Evolutionary conservation across 2,329 filamentous ascomycete genomes (phyloP), one percentile per base, ranked within the genome.

Genomic region (Claviceps pazoutovae): DNA sequence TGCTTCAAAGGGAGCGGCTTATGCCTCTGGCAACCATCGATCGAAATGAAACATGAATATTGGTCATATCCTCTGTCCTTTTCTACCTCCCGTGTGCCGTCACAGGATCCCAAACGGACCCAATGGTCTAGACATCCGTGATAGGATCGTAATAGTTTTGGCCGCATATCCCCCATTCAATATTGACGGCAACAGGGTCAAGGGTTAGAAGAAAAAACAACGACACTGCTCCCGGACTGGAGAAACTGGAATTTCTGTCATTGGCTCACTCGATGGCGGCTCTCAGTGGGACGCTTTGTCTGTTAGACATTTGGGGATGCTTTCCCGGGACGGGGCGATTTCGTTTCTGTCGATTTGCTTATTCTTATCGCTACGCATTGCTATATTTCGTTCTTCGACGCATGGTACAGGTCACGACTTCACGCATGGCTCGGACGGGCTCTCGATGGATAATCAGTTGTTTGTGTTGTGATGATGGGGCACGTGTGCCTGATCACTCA

Each of bases 1-100:
- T 76, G 81, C 83, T 78, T 84, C 83, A 64, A 86, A 84, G 74
- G 81, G 80, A 75, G 76, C 72, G 73, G 74, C 64, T 64, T 61
- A 68, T 61, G 65, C 66, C 66, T 66, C 66, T 59, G 66, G 66
- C 64, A 65, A 57, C 60, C 65, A 67, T 59, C 65, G 65, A 58
- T 63, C 66, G 45, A 59, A 60, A 51, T 63, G 58, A 67, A 60
- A 60, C 60, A 57, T 62, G 59, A 58, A 49, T 17, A 43, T 54
- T 55, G 57, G 47, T 51, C 21, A 13, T 21, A 4, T 6, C 30
- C 49, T 46, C 4, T 11, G 30, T 46, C 44, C 44, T 11, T 8
- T 46, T 9, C 14, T 30, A 47, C 48, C 46, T 49, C 49, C 48
- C 50, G 49, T 54, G 42, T 19, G 23, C n/a, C 45, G 13, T 52